Percentiles rank a stretch among this genome's conserved stretches.
These are phyloP conservation scores for Neurospora sp. DNA, from an alignment of 495 filamentous ascomycete genomes.

Conservation along the genomic window DNA sequence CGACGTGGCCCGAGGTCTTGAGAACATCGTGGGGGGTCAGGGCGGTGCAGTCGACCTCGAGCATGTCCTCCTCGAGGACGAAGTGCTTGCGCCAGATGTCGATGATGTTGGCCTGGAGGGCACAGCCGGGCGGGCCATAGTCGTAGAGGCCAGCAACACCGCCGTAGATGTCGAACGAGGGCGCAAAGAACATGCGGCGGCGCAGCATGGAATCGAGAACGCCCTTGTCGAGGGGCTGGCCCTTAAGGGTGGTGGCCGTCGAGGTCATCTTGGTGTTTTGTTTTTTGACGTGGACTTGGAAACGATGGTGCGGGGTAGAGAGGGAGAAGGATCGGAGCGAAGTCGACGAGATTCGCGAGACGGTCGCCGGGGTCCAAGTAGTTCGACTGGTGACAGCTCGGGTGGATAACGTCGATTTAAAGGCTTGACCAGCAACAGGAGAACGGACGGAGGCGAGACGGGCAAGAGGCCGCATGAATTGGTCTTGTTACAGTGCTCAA, in stretches of 20 bases:
- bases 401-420: slow-evolving; percentile 9
- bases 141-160: slow-evolving; percentile 80
- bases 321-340: slow-evolving; percentile 9
- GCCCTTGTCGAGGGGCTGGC: slow-evolving; percentile 74
- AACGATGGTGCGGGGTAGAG: slow-evolving; percentile 11
- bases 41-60: slow-evolving; percentile 79
- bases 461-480: slow-evolving; percentile 17
- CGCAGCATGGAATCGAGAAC: slow-evolving; percentile 74
- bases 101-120: slow-evolving; percentile 74
- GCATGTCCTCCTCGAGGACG: slow-evolving; percentile 78
- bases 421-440: slow-evolving; percentile 16
- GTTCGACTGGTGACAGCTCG: not conserved
- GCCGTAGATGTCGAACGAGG: slow-evolving; percentile 88
- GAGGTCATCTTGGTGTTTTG: slow-evolving; percentile 35
- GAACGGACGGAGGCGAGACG: slow-evolving; percentile 9
- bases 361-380: not conserved
- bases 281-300: slow-evolving; percentile 14
- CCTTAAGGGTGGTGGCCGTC: slow-evolving; percentile 66
- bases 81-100: slow-evolving; percentile 92
- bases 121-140: slow-evolving; percentile 73
- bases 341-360: slow-evolving; percentile 5
- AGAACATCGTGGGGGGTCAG: slow-evolving; percentile 82
- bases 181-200: slow-evolving; percentile 87
- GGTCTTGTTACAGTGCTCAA: slow-evolving; percentile 7
- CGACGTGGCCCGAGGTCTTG: slow-evolving; percentile 94